Evolutionary conservation across 352 stramenopile genomes (phyloP).

Genomic region (Achlya hypogyna): DNA sequence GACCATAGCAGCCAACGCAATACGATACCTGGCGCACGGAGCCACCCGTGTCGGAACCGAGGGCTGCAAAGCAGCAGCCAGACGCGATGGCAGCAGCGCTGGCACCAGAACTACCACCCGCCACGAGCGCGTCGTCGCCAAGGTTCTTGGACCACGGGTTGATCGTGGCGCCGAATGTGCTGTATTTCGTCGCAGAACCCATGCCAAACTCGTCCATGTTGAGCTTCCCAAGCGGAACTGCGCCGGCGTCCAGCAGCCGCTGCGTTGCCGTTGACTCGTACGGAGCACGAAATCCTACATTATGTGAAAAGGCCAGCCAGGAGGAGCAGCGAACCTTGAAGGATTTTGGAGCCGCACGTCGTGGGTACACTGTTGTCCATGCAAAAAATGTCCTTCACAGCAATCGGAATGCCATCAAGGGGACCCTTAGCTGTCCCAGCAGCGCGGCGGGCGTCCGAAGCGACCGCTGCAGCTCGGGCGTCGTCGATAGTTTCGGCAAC

Average conservation of each 20-base stretch:
- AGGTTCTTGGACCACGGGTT: constrained; percentile 81
- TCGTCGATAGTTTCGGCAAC: constrained; percentile 59
- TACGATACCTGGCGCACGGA: constrained; percentile 85
- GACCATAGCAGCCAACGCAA: background rate
- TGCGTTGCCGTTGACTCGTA: constrained; percentile 84
- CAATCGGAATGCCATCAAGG: constrained; percentile 93
- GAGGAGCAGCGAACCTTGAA: constrained; percentile 36
- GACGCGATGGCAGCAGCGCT: constrained; percentile 89
- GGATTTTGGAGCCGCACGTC: constrained; percentile 84
- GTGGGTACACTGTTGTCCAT: constrained; percentile 76
- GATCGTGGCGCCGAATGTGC: constrained; percentile 71
- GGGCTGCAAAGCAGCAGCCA: constrained; percentile 84
- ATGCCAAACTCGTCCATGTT: constrained; percentile 99
- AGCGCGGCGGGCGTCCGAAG: constrained; percentile 66
- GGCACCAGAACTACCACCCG: constrained; percentile 91
- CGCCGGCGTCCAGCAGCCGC: constrained; percentile 82
- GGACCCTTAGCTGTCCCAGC: constrained; percentile 32
- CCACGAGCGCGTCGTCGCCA: constrained; percentile 45
- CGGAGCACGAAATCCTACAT: constrained; percentile 72
- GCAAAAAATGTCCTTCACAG: constrained; percentile 96
- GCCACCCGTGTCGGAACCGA: constrained; percentile 97
- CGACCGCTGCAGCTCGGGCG: constrained; percentile 53
- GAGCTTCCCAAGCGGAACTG: constrained; percentile 91
- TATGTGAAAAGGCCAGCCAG: background rate
- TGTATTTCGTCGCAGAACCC: constrained; percentile 92